These are phyloP conservation scores for Neurospora discreta DNA, from an alignment of 495 filamentous ascomycete species.

Conservation along the genomic window DNA sequence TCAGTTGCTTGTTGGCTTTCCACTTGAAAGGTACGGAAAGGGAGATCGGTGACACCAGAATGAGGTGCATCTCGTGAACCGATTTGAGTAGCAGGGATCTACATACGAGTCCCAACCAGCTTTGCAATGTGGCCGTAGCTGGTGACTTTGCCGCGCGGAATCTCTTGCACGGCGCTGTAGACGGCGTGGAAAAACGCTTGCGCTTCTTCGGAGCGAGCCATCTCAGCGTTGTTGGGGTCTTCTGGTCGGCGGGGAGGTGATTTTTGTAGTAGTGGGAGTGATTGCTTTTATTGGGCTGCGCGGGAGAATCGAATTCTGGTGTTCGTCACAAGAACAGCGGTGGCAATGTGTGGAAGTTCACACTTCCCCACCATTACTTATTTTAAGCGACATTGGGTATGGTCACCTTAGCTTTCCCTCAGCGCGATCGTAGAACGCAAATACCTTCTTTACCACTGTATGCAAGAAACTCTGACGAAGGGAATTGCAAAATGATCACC, in stretches of 20 bases:
- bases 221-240: constrained; percentile 14
- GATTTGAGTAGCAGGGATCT: neutral
- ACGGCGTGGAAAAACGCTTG: constrained; percentile 75
- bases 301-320: neutral
- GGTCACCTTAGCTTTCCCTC: neutral
- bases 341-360: neutral
- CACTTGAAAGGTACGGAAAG: neutral
- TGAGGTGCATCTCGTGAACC: neutral
- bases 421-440: neutral
- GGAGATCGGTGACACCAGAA: neutral
- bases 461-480: neutral
- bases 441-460: neutral
- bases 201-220: constrained; percentile 75
- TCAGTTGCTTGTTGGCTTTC: neutral
- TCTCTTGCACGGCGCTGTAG: constrained; percentile 72
- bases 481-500: neutral
- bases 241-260: neutral
- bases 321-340: neutral
- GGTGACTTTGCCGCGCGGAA: constrained; percentile 73
- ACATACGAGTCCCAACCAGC: constrained; percentile 68
- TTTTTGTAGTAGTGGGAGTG: neutral
- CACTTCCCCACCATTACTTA: neutral
- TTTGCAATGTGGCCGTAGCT: constrained; percentile 82
- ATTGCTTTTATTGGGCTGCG: neutral
- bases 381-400: neutral